Conservation (phyloP, 176 grass and related monocot genomes). For the Triticum monococcum region DNA sequence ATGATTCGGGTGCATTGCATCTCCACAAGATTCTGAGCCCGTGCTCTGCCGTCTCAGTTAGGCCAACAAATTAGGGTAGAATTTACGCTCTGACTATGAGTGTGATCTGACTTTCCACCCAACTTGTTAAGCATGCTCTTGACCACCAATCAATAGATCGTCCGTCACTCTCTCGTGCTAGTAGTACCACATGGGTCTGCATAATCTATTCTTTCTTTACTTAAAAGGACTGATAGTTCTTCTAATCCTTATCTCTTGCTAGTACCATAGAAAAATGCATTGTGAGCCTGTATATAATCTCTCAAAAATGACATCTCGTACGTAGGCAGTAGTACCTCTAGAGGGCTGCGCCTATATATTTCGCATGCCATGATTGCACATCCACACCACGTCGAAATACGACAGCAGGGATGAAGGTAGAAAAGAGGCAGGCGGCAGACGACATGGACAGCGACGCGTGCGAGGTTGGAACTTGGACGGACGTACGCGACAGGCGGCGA, state of each 20-base stretch:
- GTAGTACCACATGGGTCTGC: not conserved
- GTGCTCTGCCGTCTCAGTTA: conserved; percentile 7
- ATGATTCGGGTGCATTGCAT: conserved; percentile 17
- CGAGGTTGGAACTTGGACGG: conserved; percentile 28
- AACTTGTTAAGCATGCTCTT: not conserved
- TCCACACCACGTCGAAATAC: not conserved
- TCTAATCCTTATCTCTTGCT: too few relatives aligned
- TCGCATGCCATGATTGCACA: not conserved
- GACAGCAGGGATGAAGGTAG: not conserved
- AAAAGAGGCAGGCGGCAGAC: not conserved
- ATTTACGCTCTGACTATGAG: not conserved
- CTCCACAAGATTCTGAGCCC: conserved; percentile 5
- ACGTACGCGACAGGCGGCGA: conserved; percentile 16
- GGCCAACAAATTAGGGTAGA: not conserved
- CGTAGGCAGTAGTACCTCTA: too few relatives aligned
- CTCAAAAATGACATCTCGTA: not conserved
- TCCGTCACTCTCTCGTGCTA: not conserved
- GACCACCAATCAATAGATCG: not conserved
- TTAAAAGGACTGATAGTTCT: not conserved
- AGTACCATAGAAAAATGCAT: not conserved
- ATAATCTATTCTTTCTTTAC: not conserved
- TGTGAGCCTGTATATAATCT: not conserved
- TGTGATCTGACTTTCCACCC: not conserved
- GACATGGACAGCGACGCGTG: conserved; percentile 5
- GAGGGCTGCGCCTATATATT: too few relatives aligned